These are phyloP conservation scores for Periconia macrospinosa DNA, from an alignment of 2,329 filamentous ascomycete species.

Conservation along the genomic window DNA sequence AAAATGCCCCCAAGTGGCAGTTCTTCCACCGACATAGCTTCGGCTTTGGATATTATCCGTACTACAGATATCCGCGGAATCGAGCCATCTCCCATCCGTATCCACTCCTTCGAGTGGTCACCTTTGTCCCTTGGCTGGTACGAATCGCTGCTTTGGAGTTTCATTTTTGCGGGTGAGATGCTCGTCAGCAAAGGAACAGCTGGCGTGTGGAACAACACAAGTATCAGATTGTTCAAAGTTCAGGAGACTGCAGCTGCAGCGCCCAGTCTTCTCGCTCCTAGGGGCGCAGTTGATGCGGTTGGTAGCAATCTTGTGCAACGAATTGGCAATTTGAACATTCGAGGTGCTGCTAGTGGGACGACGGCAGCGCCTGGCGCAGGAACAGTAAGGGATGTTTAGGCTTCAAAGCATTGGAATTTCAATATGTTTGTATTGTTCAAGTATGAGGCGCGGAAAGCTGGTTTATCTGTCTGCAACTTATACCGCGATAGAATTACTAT, in stretches of 20 bases:
- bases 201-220: slow-evolving; percentile 91
- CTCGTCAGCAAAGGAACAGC: slow-evolving; percentile 82
- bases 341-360: slow-evolving; percentile 37
- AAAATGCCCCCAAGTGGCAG: slow-evolving; percentile 53
- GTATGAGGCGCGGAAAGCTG: background rate
- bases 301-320: slow-evolving; percentile 86
- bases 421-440: too few species aligned
- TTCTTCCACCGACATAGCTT: slow-evolving; percentile 40
- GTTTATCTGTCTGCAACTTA: background rate
- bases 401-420: background rate
- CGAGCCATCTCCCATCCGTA: slow-evolving; percentile 72
- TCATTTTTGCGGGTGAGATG: slow-evolving; percentile 90
- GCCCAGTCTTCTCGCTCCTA: slow-evolving; percentile 78
- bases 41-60: slow-evolving; percentile 55
- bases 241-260: slow-evolving; percentile 81
- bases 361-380: slow-evolving; percentile 22
- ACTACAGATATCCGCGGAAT: slow-evolving; percentile 69
- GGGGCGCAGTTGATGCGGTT: slow-evolving; percentile 90
- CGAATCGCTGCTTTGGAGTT: slow-evolving; percentile 89
- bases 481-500: too few species aligned
- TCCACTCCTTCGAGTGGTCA: slow-evolving; percentile 95
- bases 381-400: slow-evolving; percentile 40
- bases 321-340: slow-evolving; percentile 78
- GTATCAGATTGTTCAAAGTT: slow-evolving; percentile 84
- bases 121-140: slow-evolving; percentile 91